Base-by-base conservation (phyloP, 345 rosid species). In the Luvunga scandens region DNA sequence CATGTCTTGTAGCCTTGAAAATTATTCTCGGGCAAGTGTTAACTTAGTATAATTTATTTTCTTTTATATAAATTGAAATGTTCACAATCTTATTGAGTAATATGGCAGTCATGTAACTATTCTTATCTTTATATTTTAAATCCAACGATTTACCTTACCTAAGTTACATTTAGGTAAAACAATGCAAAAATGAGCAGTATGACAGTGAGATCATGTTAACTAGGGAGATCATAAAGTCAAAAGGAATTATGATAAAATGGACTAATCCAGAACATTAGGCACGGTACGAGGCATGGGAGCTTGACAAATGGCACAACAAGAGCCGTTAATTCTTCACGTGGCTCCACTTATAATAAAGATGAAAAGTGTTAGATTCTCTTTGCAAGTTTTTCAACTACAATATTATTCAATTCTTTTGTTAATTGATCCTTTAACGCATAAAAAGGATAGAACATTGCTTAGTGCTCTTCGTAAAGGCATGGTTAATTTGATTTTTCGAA, bases 311-410 rank as follows among this genome's bases (percentile, higher is more conserved):
- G 53, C 64, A 66, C 28, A 24, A 48, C 16, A 22, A 66, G 62
- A 25, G 71, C 34, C 7, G 63, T 50, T 50, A n/a, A 34, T 53
- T 75, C 64, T 33, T 33, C 27, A n/a, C 64, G 16, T 13, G 48
- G 28, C 50, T 31, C 13, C 24, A 2, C 14, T 2, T 50, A 12
- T 1, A 45, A 75, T 28, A 39, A 75, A 45, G 14, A 9, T 6
- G 22, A 71, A 45, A 75, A 22, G 62, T 30, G 28, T 28, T 7
- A 75, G 78, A 75, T 66, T 65, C 78, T 65, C 68, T 31, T 66
- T 21, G 8, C 27, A 45, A n/a, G 13, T 63, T 45, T 75, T 75
- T 28, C 60, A 45, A 28, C 31, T 45, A 3, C 30, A 6, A 34
- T 19, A 3, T 16, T 31, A 19, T n/a, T 28, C 18, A 13, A 36